Base-by-base conservation (phyloP, 306 rosid genomes). In the Quercus wislizeni region DNA sequence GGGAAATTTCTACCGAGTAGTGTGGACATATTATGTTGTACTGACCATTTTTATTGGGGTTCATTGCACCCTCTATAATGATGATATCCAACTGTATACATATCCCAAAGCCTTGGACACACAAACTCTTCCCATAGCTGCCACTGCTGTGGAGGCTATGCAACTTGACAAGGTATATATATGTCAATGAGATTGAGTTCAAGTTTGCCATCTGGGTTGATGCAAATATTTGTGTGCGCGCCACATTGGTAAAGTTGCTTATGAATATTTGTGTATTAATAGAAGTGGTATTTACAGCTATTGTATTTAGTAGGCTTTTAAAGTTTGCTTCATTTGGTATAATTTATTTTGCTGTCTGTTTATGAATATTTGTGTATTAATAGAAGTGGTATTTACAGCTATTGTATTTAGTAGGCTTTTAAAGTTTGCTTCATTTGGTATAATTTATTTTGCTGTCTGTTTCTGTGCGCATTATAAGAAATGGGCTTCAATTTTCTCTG, bases 101-200 rank as follows among this genome's bases (percentile, higher is more conserved):
- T 73, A 41, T 83, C 79, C 33, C 59, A 69, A 35, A 65, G 59
- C 69, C 23, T 73, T 74, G 74, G 79, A 76, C 55, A 63, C 67
- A 52, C 80, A 64, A 69, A 74, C 74, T 65, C 28, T 21, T 25
- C 69, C 81, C 52, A 65, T 84, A 18, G 15, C 71, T 52, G 64
- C 18, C 74, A 62, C 54, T 58, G 11, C 10, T 74, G 25, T 70
- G 43, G 75, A 56, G 77, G 73, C 77, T 82, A 31, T 64, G 81
- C 68, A 69, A 55, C 75, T 30, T 23, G 43, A 56, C 52, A 77
- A 79, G 83, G 84, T 82, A 85, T 83, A 77, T 83, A 77, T 65
- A 21, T 12, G 68, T 68, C 35, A 11, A 17, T 35, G 69, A 72
- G 56, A 57, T 76, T 25, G 74, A 55, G 70, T 64, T 82, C 46